Evolutionary conservation across 2,329 filamentous ascomycete genomes (phyloP), one percentile per base, ranked within the genome.

Genomic region (Ascocoryne sarcoides): DNA sequence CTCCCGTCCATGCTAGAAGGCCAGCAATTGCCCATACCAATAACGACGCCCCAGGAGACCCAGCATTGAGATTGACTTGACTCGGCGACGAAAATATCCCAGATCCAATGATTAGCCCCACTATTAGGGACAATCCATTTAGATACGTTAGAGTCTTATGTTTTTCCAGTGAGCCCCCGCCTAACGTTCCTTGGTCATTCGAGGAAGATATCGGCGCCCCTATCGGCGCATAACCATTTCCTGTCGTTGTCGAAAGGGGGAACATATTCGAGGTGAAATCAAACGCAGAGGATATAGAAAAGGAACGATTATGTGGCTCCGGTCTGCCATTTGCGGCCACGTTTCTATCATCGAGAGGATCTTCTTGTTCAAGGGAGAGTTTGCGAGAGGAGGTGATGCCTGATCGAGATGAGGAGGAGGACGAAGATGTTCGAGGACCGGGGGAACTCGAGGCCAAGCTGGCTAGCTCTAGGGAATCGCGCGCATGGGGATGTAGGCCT

Each of bases 71-170:
- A 63, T 92, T 95, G 54, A 98, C 90, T 59, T 94, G 86, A 40
- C 86, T 88, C 0, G 90, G 90, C 16, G 87, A 93, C 3, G 87
- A 93, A 65, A 96, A 98, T 56, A 98, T 95, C 10, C 90, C 92
- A 17, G 86, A 93, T 3, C 92, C 92, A 57, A 98, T 96, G 52
- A 96, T 93, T 48, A 98, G 65, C 1, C 92, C 90, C 36, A 96
- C 76, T 36, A 98, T 84, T 43, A 98, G 69, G 17, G 87, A 93
- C 43, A 98, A 64, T 1, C 92, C 92, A 62, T 98, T 98, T 34
- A 96, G 60, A 59, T 90, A 96, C 19, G 92, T 96, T 62, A 98
- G 66, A 10, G 85, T 94, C 68, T 98, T 98, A 68, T 94, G 83
- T 62, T 87, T 92, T 69, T 98, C 92, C 49, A 96, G 65, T 30